Conservation (phyloP, 169 alveolate genomes). For the Neospora caninum region DNA sequence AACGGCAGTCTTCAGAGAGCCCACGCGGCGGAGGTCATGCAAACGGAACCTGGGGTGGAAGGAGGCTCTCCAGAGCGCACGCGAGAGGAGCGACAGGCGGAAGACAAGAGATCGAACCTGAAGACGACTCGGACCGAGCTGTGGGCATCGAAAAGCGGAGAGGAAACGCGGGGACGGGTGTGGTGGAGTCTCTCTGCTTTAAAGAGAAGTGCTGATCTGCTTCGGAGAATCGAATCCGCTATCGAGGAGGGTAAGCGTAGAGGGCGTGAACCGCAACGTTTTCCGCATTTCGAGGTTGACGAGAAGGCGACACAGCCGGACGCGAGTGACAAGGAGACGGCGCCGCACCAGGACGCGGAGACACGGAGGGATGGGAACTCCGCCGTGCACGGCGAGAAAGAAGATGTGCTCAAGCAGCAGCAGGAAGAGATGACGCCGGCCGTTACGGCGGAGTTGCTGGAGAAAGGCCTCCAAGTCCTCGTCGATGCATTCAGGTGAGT, state of each 20-base stretch:
- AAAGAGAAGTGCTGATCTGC: neutral
- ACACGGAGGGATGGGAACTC: no score
- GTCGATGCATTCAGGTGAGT: neutral
- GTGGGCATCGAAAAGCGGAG: neutral
- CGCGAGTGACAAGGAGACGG: no score
- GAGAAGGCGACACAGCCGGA: no score
- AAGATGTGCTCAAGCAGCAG: no score
- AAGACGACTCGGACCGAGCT: neutral
- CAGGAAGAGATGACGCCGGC: neutral
- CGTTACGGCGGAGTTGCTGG: neutral
- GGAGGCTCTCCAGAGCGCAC: no score
- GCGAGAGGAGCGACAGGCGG: no score
- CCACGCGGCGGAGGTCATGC: no score
- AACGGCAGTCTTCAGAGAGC: no score
- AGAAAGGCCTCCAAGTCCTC: neutral
- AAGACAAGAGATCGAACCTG: neutral
- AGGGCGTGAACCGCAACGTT: neutral
- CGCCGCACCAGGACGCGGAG: no score
- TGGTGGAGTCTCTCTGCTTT: neutral
- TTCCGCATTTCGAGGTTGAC: no score
- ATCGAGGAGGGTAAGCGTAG: neutral
- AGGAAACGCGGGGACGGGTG: neutral
- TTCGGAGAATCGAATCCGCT: neutral
- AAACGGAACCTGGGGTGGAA: no score
- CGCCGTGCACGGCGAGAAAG: no score